These are phyloP conservation scores for Ascoidea asiatica DNA, from an alignment of 805 yeast genomes.

Conservation along the genomic window DNA sequence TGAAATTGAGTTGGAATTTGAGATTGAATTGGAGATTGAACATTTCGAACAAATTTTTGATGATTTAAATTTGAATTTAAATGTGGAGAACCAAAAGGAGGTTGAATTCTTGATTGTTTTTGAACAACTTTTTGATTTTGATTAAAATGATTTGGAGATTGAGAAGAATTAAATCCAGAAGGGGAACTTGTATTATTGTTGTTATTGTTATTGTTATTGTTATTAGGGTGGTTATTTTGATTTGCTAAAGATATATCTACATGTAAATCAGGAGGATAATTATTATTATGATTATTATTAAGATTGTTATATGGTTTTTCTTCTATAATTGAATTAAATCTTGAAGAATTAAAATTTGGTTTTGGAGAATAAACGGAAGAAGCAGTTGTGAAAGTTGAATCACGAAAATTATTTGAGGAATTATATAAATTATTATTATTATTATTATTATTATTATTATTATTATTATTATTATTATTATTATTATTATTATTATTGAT, in stretches of 20 bases:
- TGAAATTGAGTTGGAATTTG: too few species aligned
- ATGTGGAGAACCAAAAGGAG: neutral
- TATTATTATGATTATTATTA: too few species aligned
- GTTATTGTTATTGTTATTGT: too few species aligned
- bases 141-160: neutral
- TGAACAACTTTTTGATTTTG: too few species aligned
- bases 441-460: neutral
- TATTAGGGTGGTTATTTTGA: neutral
- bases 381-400: neutral
- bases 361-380: neutral
- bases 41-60: too few species aligned
- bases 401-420: neutral
- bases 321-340: neutral
- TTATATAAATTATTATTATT: too few species aligned
- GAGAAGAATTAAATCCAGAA: neutral
- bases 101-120: too few species aligned
- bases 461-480: neutral
- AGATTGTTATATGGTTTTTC: too few species aligned
- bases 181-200: neutral
- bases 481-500: neutral
- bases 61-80: neutral
- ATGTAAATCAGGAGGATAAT: neutral
- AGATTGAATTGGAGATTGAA: too few species aligned
- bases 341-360: neutral
- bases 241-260: neutral